Evolutionary conservation across 192 early-diverging fungal species (phyloP).

Genomic region (Chytriomyces confervae): DNA sequence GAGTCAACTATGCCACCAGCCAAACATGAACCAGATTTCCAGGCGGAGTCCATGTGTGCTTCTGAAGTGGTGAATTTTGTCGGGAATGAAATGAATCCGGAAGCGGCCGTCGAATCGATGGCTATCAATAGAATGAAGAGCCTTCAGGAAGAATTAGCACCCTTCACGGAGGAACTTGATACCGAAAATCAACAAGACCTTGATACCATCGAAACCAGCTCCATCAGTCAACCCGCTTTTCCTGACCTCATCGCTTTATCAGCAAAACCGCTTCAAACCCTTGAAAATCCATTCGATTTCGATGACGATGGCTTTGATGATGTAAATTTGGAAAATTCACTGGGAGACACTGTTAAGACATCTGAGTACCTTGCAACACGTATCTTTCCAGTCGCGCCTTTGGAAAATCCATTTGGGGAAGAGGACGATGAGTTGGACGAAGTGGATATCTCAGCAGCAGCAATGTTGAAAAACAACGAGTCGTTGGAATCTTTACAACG

Average conservation of each 20-base stretch:
- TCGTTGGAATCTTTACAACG: too few relatives aligned
- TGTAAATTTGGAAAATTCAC: not conserved
- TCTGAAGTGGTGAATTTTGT: not conserved
- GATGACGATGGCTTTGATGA: not conserved
- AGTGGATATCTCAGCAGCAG: not conserved
- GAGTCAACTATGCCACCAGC: not conserved
- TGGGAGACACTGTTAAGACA: not conserved
- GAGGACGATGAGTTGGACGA: not conserved
- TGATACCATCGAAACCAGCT: too few relatives aligned
- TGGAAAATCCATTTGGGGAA: not conserved
- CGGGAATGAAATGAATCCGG: too few relatives aligned
- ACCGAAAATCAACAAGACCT: too few relatives aligned
- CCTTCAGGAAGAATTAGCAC: too few relatives aligned
- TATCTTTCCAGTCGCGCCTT: not conserved
- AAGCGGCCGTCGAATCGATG: too few relatives aligned
- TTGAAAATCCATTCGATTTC: too few relatives aligned
- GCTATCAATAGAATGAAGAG: too few relatives aligned
- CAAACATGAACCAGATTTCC: slow-evolving; percentile 2
- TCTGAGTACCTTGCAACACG: not conserved
- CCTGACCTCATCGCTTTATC: too few relatives aligned
- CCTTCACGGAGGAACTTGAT: too few relatives aligned
- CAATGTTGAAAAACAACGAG: not conserved
- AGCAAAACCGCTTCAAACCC: too few relatives aligned
- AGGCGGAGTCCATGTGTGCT: not conserved
- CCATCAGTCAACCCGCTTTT: too few relatives aligned